Base-by-base conservation (phyloP, 805 yeast species). In the Debaryomyces prosopidis region DNA sequence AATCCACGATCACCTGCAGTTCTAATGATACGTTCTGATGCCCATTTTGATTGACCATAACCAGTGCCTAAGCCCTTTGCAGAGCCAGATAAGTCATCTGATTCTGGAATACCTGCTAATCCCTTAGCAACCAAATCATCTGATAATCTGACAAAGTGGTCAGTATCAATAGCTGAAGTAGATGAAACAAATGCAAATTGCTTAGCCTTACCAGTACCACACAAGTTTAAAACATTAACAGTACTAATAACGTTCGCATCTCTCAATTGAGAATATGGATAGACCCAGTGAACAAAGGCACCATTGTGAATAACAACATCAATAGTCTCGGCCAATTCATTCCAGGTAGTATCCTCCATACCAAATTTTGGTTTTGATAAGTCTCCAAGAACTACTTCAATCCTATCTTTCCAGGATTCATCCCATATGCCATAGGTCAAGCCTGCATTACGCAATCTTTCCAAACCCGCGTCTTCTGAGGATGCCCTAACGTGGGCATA, bases 271-370 rank as follows among this genome's bases (percentile, higher is more conserved):
- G 85, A 71, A 68, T 94, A 94, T 20, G 99, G 98, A 65, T 87
- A 94, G 2, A 91, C 97, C 99, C 99, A 94, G 66, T 94, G 99
- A 32, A 94, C 99, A 50, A 91, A 75, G 14, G 99, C 99, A 73
- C 98, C 99, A 57, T 94, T 94, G 66, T 94, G 99, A 50, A 94
- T 80, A 42, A 94, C 83, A 3, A 85, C 84, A 65, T 95, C 99
- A 46, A 92, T 73, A 1, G 72, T 68, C 12, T 78, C 65, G 8
- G 81, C 69, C 47, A 94, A 76, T 6, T 57, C 40, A 1, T 53
- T 36, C 96, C 96, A 94, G 27, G 71, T 69, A 3, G 56, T 63
- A 30, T 76, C 75, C 14, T 68, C 53, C 43, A 89, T 59, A 0
- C 97, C 99, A 62, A 94, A 84, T 36, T 85, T 75, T n/a, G 76